Evolutionary conservation across 345 rosid genomes (phyloP), one percentile per base, ranked within the genome.

Genomic region (Salix suchowensis): DNA sequence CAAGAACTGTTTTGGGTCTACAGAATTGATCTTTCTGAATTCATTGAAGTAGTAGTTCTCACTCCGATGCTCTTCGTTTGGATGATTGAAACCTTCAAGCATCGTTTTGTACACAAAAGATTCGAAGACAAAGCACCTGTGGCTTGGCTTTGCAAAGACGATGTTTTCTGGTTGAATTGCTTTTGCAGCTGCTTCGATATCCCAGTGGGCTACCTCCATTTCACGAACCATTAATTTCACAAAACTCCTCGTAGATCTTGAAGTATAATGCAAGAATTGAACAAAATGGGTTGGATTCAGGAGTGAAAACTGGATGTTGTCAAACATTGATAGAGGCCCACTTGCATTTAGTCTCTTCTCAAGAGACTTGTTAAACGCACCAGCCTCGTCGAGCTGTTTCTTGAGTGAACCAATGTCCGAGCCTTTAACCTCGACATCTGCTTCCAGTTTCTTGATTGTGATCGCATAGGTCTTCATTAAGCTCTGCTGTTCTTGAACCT

Each of bases 401-500:
- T 80, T 80, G 55, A 90, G 79, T 24, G 79, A 82, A 46, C 76
- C 76, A 58, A 87, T 74, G 16, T 76, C 87, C 5, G 78, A 79
- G 23, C 75, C 87, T 83, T 89, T 96, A 66, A 37, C 76, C 6
- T 79, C 86, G 58, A 64, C 79, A 40, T 90, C 91, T 0, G 84
- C 68, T 54, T 93, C 96, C 46, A 96, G 74, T 72, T 93, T 96
- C 88, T 86, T 93, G 65, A 89, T 85, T 0, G 91, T 89, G 78
- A 96, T 91, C 83, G 87, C 98, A 72, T 87, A 96, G 13, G 96
- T 96, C 82, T 83, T 90, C 91, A 93, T 90, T 80, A 96, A 78
- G 73, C 96, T 87, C 89, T 96, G 99, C 71, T 96, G 99, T 70
- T 96, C 99, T 15, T 91, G 99, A 78, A 96, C 88, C 89, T 96